These are phyloP conservation scores for Cornus kousa DNA, from an alignment of 148 eudicot species.

Conservation along the genomic window DNA sequence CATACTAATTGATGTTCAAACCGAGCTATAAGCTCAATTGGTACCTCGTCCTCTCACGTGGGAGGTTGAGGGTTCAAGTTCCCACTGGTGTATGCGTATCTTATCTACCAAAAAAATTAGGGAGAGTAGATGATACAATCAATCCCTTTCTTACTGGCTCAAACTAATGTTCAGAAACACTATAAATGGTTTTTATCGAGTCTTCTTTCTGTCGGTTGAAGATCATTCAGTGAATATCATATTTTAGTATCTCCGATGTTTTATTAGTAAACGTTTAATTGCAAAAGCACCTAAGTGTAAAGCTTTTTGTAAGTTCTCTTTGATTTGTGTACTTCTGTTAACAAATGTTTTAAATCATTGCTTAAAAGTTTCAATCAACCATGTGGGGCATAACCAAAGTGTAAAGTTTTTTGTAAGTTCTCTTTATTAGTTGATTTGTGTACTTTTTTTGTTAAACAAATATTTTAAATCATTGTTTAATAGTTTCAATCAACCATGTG, in stretches of 20 bases:
- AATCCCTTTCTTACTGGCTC: too few relatives aligned
- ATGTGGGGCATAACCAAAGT: background rate
- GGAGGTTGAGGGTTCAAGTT: too few relatives aligned
- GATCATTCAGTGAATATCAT: background rate
- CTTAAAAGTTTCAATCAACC: background rate
- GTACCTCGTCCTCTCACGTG: too few relatives aligned
- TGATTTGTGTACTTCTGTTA: background rate
- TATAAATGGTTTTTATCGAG: background rate
- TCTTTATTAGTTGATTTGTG: background rate
- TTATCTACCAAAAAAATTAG: too few relatives aligned
- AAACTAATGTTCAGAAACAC: too few relatives aligned
- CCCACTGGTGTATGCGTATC: too few relatives aligned
- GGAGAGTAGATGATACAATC: too few relatives aligned
- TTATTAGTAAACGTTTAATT: background rate
- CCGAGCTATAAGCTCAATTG: too few relatives aligned
- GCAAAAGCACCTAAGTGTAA: background rate
- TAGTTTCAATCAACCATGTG: background rate
- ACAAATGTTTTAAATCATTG: background rate
- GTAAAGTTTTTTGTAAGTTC: background rate
- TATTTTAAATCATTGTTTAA: background rate
- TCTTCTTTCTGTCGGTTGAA: background rate
- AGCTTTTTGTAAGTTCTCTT: background rate
- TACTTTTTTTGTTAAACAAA: background rate
- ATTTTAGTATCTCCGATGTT: background rate
- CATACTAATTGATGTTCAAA: too few relatives aligned